phyloP scores from a whole-genome alignment of 1,284 basidiomycete species.

The Exobasidium cylindrosporum region DNA sequence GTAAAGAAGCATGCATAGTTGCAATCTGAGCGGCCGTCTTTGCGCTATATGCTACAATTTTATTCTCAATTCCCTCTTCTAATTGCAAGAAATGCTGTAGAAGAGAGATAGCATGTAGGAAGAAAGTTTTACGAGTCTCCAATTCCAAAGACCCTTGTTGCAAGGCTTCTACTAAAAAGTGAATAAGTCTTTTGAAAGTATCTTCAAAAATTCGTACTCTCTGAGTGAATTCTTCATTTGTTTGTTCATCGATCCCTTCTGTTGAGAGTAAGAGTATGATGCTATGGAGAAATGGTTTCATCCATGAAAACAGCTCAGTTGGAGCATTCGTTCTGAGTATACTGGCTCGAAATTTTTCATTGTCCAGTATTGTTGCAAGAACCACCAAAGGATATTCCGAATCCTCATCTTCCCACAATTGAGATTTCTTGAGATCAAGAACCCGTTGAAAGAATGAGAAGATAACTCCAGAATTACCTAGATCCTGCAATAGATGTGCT shows the following conservation, averaged over 20 bases:
- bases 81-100: background rate
- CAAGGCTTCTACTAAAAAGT: conserved; percentile 46
- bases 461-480: conserved; percentile 1
- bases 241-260: background rate
- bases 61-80: background rate
- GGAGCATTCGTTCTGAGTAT: background rate
- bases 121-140: background rate
- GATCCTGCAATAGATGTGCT: conserved; percentile 13
- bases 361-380: conserved; percentile 43
- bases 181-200: conserved; percentile 39
- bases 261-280: background rate
- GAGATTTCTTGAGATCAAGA: conserved; percentile 18
- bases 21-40: conserved; percentile 26
- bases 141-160: conserved; percentile 35
- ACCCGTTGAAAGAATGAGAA: conserved; percentile 4
- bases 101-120: conserved; percentile 2
- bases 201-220: conserved; percentile 24
- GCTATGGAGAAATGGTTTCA: conserved; percentile 16
- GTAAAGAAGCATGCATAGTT: conserved; percentile 37
- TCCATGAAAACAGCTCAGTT: conserved; percentile 18
- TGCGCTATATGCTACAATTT: background rate
- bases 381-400: conserved; percentile 33
- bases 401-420: conserved; percentile 21
- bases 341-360: conserved; percentile 18
- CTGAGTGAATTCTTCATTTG: background rate